phyloP scores from a whole-genome alignment of 1,139 yeast species.

The Diutina ranongensis region DNA sequence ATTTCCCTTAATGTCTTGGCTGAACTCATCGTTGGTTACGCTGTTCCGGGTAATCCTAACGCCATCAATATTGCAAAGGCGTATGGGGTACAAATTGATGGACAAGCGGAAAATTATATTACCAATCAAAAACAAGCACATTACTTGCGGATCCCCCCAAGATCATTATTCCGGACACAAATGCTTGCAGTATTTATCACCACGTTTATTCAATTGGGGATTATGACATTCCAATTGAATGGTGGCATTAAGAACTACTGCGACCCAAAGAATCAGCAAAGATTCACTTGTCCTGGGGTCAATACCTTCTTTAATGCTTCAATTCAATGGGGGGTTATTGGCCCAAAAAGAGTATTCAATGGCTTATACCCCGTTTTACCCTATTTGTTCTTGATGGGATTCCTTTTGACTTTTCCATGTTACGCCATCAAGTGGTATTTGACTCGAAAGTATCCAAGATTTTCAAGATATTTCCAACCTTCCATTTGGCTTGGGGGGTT shows the following conservation, averaged over 20 bases:
- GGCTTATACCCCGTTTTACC: slow-evolving; percentile 37
- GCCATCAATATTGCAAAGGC: slow-evolving; percentile 51
- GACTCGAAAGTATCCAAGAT: not conserved
- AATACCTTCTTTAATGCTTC: slow-evolving; percentile 38
- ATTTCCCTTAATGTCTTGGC: slow-evolving; percentile 48
- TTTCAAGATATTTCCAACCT: not conserved
- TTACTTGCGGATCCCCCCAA: slow-evolving; percentile 48
- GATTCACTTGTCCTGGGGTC: slow-evolving; percentile 38
- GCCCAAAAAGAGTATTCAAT: slow-evolving; percentile 45
- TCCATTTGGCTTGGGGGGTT: slow-evolving; percentile 1
- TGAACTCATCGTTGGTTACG: slow-evolving; percentile 52
- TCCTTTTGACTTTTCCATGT: slow-evolving; percentile 21
- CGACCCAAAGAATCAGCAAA: slow-evolving; percentile 23
- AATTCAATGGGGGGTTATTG: slow-evolving; percentile 55
- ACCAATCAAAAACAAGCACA: slow-evolving; percentile 50
- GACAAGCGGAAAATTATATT: slow-evolving; percentile 49
- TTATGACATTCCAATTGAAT: slow-evolving; percentile 35
- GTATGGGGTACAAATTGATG: slow-evolving; percentile 45
- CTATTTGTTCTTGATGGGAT: slow-evolving; percentile 45
- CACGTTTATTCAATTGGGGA: slow-evolving; percentile 41
- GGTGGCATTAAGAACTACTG: slow-evolving; percentile 34
- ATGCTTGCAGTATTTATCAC: slow-evolving; percentile 31
- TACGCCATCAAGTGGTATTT: slow-evolving; percentile 15
- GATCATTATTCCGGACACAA: slow-evolving; percentile 50
- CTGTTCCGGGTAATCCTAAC: slow-evolving; percentile 50